These are phyloP conservation scores for Erigeron canadensis DNA, from an alignment of 129 eudicot genomes.

Conservation along the genomic window DNA sequence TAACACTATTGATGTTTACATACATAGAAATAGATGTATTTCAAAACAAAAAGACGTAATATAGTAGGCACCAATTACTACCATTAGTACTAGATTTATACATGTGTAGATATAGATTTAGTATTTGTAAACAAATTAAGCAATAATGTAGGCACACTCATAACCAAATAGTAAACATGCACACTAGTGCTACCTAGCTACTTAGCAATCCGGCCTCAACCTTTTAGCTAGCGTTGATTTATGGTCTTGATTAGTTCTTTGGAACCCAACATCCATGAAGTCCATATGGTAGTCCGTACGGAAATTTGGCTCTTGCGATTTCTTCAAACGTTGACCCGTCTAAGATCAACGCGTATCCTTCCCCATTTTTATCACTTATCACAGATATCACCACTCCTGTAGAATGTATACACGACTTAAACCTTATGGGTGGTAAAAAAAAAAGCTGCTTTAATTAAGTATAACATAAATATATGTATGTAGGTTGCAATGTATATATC, in stretches of 20 bases:
- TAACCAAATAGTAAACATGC: not conserved
- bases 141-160: not conserved
- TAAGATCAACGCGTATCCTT: conserved; percentile 76
- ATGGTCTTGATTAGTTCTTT: conserved; percentile 22
- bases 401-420: not conserved
- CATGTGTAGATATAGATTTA: not conserved
- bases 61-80: no score
- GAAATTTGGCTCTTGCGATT: conserved; percentile 94
- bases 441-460: no score
- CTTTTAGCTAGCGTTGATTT: not conserved
- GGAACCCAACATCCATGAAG: conserved; percentile 99
- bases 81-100: not conserved
- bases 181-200: not conserved
- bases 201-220: not conserved
- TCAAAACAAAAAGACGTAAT: no score
- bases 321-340: conserved; percentile 88
- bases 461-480: no score
- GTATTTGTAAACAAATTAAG: not conserved
- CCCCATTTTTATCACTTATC: conserved; percentile 81
- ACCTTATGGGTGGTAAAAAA: no score
- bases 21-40: no score
- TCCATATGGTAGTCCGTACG: conserved; percentile 96
- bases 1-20: no score
- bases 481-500: no score
- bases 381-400: conserved; percentile 90